These are phyloP conservation scores for Exophiala spinifera DNA, from an alignment of 2,329 filamentous ascomycete genomes.

Conservation along the genomic window DNA sequence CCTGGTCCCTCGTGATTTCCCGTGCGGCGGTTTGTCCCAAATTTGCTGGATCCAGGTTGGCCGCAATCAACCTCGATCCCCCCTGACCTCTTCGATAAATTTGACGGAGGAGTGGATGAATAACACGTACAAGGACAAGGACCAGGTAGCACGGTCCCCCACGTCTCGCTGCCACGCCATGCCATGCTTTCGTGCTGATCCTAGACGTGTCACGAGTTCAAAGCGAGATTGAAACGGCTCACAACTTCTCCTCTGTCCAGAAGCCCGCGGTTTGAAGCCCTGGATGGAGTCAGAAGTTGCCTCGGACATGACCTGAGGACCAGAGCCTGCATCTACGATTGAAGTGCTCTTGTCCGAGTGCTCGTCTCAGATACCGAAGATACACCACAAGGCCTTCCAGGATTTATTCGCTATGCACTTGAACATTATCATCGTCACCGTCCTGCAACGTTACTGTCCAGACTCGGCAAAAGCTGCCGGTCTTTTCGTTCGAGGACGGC, in stretches of 20 bases:
- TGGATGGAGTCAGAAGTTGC: background rate
- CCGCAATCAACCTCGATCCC: background rate
- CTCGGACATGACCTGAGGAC: background rate
- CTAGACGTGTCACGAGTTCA: background rate
- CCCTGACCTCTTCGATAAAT: background rate
- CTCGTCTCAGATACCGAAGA: too few species aligned
- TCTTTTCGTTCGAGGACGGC: too few species aligned
- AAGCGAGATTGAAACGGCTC: constrained; percentile 21
- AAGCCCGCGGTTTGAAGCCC: constrained; percentile 9
- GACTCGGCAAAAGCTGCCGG: too few species aligned
- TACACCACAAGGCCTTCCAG: too few species aligned
- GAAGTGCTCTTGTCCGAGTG: too few species aligned
- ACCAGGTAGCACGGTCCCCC: background rate
- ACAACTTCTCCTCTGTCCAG: background rate
- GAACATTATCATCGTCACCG: too few species aligned
- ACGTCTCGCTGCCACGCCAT: background rate
- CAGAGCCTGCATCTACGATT: too few species aligned
- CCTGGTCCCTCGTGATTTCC: constrained; percentile 14
- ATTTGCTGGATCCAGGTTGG: constrained; percentile 6
- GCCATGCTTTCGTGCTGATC: background rate
- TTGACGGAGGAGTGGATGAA: too few species aligned
- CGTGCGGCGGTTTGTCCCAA: constrained; percentile 9
- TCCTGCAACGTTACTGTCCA: too few species aligned
- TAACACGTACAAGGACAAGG: too few species aligned
- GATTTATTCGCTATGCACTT: too few species aligned